Evolutionary conservation across 2,329 filamentous ascomycete genomes (phyloP).

Genomic region (Alternaria sp.): DNA sequence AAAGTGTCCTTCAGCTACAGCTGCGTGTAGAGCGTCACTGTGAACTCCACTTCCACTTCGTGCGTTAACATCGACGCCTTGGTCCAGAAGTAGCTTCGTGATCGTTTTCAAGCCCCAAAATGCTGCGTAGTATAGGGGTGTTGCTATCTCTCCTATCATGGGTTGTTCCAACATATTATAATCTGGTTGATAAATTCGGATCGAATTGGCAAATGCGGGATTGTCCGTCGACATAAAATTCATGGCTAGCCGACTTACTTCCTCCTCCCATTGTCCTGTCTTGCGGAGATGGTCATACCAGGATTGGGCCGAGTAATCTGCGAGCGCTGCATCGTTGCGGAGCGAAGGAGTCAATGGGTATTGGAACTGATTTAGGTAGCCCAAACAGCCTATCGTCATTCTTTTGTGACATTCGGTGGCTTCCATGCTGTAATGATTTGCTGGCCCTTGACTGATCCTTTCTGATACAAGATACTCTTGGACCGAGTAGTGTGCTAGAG

Average conservation of each 20-base stretch:
- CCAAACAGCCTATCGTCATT: too few species aligned
- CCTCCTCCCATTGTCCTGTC: too few species aligned
- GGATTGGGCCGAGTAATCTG: rapidly evolving
- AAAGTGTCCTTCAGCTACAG: background rate
- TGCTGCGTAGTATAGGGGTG: too few species aligned
- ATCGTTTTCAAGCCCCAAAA: too few species aligned
- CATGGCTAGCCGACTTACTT: too few species aligned
- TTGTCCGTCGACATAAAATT: rapidly evolving
- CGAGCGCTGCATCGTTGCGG: too few species aligned
- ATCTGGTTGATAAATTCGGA: too few species aligned
- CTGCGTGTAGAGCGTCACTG: background rate
- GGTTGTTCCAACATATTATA: too few species aligned
- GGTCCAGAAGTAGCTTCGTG: background rate
- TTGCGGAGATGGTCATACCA: rapidly evolving
- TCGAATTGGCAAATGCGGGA: too few species aligned
- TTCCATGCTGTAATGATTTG: background rate
- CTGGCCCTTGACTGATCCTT: background rate
- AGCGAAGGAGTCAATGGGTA: too few species aligned
- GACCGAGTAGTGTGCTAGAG: background rate
- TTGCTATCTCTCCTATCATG: too few species aligned
- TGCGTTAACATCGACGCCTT: background rate
- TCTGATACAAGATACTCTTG: background rate
- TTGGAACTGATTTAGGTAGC: too few species aligned
- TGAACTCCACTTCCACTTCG: rapidly evolving
- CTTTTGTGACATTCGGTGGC: background rate